Base-by-base conservation (phyloP, 2,329 filamentous ascomycete species). In the Trichophyton simii region DNA sequence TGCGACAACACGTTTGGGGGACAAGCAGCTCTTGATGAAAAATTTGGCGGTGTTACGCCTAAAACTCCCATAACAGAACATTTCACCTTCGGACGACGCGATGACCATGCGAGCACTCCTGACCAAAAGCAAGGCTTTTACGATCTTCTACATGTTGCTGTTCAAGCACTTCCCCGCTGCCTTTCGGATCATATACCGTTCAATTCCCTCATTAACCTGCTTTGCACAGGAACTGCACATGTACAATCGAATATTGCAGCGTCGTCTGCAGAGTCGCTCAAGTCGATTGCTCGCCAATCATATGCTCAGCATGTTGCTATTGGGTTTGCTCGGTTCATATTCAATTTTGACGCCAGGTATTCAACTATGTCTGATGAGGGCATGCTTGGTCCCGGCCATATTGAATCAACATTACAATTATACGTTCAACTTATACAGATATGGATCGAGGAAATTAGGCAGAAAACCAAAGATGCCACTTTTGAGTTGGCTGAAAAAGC, bases 1-100 rank as follows among this genome's bases (percentile, higher is more conserved):
- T 99, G 94, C 73, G 94, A 99, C 72, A 94, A 96, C 68, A 88
- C 92, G 0, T 99, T 99, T 76, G 95, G 94, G 59, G 94, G 94
- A 0, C 94, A 99, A 76, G 94, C 92, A 36, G 89, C 90, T 0
- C 75, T 97, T 57, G 94, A 99, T 69, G 95, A 99, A 73, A 97
- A 96, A 70, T 96, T 97, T 71, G 88, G 83, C 63, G 86, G 87
- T 54, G 84, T 88, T 7, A 88, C 88, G 0, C 91, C 94, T 0
- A 97, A 97, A 73, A 99, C 94, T 0, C 94, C 95, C 1, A 92
- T 97, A 67, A 82, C 91, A 0, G 94, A 97, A 63, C 91, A 91
- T 0, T 99, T 99, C 73, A 92, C 88, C 66, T 96, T 99, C 71
- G 81, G 85, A 34, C 83, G 90, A 61, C 86, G 87, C 60, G 92